These are phyloP conservation scores for Xylariomycetidae sp. DNA, from an alignment of 2,329 filamentous ascomycete genomes.

Conservation along the genomic window DNA sequence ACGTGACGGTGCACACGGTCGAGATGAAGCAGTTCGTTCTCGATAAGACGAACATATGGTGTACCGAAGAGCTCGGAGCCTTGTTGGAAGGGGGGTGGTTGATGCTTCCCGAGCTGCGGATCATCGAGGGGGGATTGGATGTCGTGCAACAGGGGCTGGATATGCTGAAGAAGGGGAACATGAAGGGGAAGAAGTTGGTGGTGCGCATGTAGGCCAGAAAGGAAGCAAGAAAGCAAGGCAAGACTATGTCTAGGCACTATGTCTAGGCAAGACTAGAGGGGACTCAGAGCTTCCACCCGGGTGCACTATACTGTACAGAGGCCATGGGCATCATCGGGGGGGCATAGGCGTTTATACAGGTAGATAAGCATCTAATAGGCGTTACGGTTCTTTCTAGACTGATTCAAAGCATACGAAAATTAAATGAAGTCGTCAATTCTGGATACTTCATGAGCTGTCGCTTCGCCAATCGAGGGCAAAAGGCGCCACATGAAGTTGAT, in stretches of 20 bases:
- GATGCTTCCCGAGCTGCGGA: constrained; percentile 25
- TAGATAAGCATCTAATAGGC: neutral
- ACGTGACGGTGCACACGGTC: constrained; percentile 29
- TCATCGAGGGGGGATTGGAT: constrained; percentile 29
- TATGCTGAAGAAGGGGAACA: constrained; percentile 28
- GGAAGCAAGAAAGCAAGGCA: neutral
- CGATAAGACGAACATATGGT: constrained; percentile 21
- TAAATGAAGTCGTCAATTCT: too few relatives aligned
- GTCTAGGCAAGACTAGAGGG: neutral
- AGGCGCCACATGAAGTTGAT: too few relatives aligned
- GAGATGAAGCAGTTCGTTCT: constrained; percentile 37
- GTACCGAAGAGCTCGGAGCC: constrained; percentile 26
- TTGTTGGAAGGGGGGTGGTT: constrained; percentile 24
- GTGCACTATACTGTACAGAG: neutral
- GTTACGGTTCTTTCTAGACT: too few relatives aligned
- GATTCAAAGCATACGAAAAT: too few relatives aligned
- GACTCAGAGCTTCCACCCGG: neutral
- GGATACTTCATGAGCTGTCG: too few relatives aligned
- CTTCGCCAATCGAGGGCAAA: too few relatives aligned
- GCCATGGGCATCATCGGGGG: neutral
- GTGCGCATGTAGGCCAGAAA: constrained; percentile 16
- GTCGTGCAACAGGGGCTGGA: constrained; percentile 26
- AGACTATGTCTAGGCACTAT: neutral
- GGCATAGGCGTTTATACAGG: neutral
- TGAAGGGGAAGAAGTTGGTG: constrained; percentile 30